Conservation (phyloP, 768 basidiomycete genomes). For the Agrocybe pediades region DNA sequence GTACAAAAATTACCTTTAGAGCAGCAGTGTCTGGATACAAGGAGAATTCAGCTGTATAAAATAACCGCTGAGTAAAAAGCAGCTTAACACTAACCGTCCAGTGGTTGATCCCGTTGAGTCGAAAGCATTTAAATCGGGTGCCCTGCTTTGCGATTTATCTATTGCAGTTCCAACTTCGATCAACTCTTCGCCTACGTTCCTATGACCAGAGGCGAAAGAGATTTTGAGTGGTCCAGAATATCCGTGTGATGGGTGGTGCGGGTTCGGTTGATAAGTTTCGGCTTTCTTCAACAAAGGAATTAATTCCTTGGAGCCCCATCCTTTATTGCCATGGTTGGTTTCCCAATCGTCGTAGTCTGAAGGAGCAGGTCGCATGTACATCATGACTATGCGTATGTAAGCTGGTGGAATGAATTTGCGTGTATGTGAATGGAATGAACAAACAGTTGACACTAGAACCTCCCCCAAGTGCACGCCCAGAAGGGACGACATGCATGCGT, state of each 20-base stretch:
- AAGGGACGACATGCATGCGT: slow-evolving; percentile 42
- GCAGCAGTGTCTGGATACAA: not conserved
- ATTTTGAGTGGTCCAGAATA: slow-evolving; percentile 50
- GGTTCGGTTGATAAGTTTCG: slow-evolving; percentile 37
- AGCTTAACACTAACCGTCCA: slow-evolving; percentile 17
- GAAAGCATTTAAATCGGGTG: slow-evolving; percentile 51
- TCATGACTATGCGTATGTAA: slow-evolving; percentile 33
- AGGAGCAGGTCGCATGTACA: slow-evolving; percentile 59
- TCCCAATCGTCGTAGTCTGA: slow-evolving; percentile 74
- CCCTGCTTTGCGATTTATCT: slow-evolving; percentile 42
- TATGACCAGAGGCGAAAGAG: slow-evolving; percentile 39
- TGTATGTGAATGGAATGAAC: slow-evolving; percentile 10
- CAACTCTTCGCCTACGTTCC: slow-evolving; percentile 46
- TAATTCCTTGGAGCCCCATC: slow-evolving; percentile 60
- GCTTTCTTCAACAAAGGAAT: slow-evolving; percentile 61
- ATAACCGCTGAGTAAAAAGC: not conserved
- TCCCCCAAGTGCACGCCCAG: slow-evolving; percentile 57
- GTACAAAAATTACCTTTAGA: slow-evolving; percentile 10
- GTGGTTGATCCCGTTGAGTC: slow-evolving; percentile 32
- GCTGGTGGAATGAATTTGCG: slow-evolving; percentile 20
- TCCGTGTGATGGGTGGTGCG: slow-evolving; percentile 42
- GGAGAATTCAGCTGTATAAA: not conserved
- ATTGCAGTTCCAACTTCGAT: slow-evolving; percentile 45
- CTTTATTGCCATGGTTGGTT: slow-evolving; percentile 47
- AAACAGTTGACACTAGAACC: slow-evolving; percentile 63